Evolutionary conservation across 2,329 filamentous ascomycete genomes (phyloP), one percentile per base, ranked within the genome.

Genomic region (Geosmithia morbida): DNA sequence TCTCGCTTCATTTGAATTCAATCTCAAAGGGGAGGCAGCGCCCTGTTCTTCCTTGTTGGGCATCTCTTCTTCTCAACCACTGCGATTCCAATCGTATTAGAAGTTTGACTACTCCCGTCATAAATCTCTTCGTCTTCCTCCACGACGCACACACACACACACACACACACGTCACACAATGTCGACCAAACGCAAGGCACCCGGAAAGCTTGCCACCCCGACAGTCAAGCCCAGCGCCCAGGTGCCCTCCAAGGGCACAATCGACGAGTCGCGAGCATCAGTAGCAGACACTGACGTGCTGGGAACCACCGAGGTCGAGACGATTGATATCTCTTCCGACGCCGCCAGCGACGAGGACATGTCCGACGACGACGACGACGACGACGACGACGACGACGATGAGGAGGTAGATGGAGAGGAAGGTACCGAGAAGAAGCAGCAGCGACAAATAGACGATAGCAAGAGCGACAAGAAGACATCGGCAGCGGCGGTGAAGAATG

Each of bases 111-210:
- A 18, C 18, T 33, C n/a, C 14, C 29, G n/a, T n/a, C n/a, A n/a
- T n/a, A n/a, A n/a, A 29, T 16, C 13, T 30, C 22, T 26, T 26
- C 22, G 4, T 26, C 22, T 8, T 26, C 22, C 22, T 26, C 4
- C 22, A 26, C 22, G 8, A 26, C 22, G 8, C 22, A 26, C 41
- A 44, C 8, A 30, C 44, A 44, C 45, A 41, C 43, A 46, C 47
- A 46, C 14, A 19, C 41, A 43, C 29, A 17, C 33, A 46, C 49
- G 49, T 50, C 60, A 57, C 55, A 56, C 58, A 51, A 78, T 79
- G 72, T 76, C 77, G 51, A 73, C 76, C 43, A 82, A 79, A 63
- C 68, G 77, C 59, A 82, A 79, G 70, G 66, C 71, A 49, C 65
- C 74, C 50, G 67, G 69, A 52, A 74, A 73, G 63, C 66, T 82